phyloP scores from a whole-genome alignment of 306 rosid species.

The Vigna mungo region DNA sequence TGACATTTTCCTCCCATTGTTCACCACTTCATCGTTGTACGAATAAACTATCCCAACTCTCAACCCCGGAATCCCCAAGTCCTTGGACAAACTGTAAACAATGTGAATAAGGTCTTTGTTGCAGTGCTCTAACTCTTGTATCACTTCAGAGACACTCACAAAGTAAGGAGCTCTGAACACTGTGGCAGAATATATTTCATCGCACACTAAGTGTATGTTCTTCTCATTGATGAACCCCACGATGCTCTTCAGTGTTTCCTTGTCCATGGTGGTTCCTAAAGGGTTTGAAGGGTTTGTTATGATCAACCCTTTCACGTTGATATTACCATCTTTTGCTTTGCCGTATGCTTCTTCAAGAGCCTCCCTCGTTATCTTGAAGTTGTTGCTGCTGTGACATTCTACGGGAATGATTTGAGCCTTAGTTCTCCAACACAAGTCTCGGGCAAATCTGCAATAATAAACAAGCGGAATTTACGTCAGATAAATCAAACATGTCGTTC shows the following conservation, averaged over 20 bases:
- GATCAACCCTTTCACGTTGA: slow-evolving; percentile 77
- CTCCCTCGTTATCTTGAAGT: slow-evolving; percentile 65
- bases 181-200: slow-evolving; percentile 86
- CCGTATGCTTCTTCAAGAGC: slow-evolving; percentile 75
- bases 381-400: slow-evolving; percentile 72
- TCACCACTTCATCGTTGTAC: slow-evolving; percentile 70
- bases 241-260: slow-evolving; percentile 62
- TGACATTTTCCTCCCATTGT: slow-evolving; percentile 72
- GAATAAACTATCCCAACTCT: slow-evolving; percentile 90
- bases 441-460: slow-evolving; percentile 60
- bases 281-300: slow-evolving; percentile 95
- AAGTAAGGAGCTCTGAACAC: slow-evolving; percentile 57
- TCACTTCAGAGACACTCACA: slow-evolving; percentile 67
- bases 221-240: slow-evolving; percentile 71
- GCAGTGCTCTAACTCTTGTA: slow-evolving; percentile 55
- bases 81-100: slow-evolving; percentile 82
- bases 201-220: slow-evolving; percentile 81
- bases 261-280: slow-evolving; percentile 68
- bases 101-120: slow-evolving; percentile 75
- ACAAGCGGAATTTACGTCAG: neutral
- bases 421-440: slow-evolving; percentile 88
- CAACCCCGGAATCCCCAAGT: slow-evolving; percentile 90
- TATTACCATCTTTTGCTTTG: slow-evolving; percentile 57
- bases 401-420: slow-evolving; percentile 71
- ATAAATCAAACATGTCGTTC: slow-evolving; percentile 21